Evolutionary conservation across 176 grass and related monocot genomes (phyloP), one percentile per base, ranked within the genome.

Genomic region (Aechmea fasciata): DNA sequence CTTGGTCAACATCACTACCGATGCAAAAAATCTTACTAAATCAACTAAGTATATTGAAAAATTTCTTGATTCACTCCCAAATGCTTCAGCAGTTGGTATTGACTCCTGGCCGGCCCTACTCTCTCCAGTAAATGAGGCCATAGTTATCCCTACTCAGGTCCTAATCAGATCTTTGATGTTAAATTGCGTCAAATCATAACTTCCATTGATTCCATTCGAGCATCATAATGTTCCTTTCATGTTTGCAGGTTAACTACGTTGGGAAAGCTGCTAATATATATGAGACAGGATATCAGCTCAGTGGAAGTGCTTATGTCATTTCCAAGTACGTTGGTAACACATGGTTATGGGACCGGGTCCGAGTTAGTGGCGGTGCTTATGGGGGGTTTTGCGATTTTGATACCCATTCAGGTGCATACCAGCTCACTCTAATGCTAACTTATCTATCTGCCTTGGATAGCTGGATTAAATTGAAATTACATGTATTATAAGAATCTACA

Each of bases 301-400:
- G 85, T 76, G 94, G 94, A 78, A 93, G 94, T 73, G 89, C 94
- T 6, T 90, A 99, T 82, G 89, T 99, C 59, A 88, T 99, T 70
- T 93, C 94, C 55, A 99, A 99, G 72, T 81, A 90, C 84, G 93
- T 99, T 83, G 68, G 89, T 69, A 99, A 88, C 54, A 90, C 89
- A 10, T 99, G 94, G 89, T 79, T 99, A 75, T 99, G 94, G 94
- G 89, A 99, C 57, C 86, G 84, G 71, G 84, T 99, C 79, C 90
- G 94, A 29, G 89, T 93, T 73, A 99, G 94, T 67, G 94, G 94
- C 79, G 94, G 94, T 75, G 89, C 89, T 64, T 99, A 99, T 88
- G 94, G 89, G 79, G 94, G 89, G 49, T 93, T 99, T 77, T 99
- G 94, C 80, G 87, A 99, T 82, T 99, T 99, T 78, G 94, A 99